Base-by-base conservation (phyloP, 371 early-diverging fungal species). In the Amoeboaphelidium occidentale region DNA sequence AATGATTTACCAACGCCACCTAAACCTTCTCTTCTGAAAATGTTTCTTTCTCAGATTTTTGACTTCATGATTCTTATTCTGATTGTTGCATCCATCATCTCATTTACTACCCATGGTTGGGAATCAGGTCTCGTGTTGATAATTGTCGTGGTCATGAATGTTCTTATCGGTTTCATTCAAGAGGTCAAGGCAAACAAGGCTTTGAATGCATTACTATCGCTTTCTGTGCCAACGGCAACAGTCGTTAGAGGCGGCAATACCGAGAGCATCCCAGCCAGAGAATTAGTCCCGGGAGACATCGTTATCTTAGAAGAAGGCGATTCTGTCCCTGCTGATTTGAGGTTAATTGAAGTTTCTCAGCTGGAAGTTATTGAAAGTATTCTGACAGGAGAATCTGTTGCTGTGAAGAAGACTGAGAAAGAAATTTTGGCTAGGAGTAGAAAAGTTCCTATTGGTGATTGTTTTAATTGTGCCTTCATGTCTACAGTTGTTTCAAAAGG, bases 111-210 rank as follows among this genome's bases (percentile, higher is more conserved):
- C 25, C 23, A 43, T 23, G 79, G 79, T 23, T 75, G 67, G 52
- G 77, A 83, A 17, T 53, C 72, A 27, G 74, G 72, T 20, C 66
- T 78, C 27, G 68, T 71, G 12, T 52, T 90, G 17, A 56, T 76
- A 25, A 65, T 71, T 27, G 76, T 87, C 47, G 75, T 86, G 23
- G 52, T 78, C 39, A 53, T 78, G 48, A 91, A 86, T 63, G 67
- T 82, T 3, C 62, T 67, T 27, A 75, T 90, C 27, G 87, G 87
- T 0, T 85, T 87, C 53, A 65, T 73, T 27, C 88, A 90, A 61
- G 89, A 88, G 55, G 83, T 73, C 63, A 74, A 78, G 42, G 87
- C 89, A 0, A 84, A 84, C 60, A 72, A 81, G 54, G 84, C 88
- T 2, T 64, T 90, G 66, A 85, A 84, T 50, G 82, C 89, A 14